Conservation (phyloP, 1,284 basidiomycete species). For the Volvariella surrecta region DNA sequence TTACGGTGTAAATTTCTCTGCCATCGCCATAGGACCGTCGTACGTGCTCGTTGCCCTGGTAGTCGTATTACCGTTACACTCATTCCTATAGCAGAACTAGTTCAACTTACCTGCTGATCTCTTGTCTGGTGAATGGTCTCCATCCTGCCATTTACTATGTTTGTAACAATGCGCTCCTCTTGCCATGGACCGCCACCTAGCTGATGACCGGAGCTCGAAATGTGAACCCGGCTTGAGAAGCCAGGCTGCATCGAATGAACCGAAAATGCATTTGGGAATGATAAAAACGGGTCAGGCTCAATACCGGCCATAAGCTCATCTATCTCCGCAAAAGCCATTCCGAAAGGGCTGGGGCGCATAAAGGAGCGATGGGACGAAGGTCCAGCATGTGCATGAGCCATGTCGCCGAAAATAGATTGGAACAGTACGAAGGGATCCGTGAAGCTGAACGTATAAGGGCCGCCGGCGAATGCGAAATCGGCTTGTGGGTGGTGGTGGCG, state of each 20-base stretch:
- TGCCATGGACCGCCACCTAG: too few relatives aligned
- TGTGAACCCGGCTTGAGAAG: too few relatives aligned
- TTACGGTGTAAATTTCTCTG: constrained; percentile 51
- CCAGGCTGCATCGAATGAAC: neutral
- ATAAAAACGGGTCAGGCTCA: constrained; percentile 20
- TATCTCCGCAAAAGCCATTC: constrained; percentile 19
- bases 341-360: constrained; percentile 17
- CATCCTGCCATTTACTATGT: constrained; percentile 52
- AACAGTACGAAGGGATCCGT: constrained; percentile 70
- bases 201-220: too few relatives aligned
- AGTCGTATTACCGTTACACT: constrained; percentile 7
- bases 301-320: constrained; percentile 21
- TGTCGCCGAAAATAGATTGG: constrained; percentile 53
- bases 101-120: constrained; percentile 42
- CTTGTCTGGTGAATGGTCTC: constrained; percentile 46
- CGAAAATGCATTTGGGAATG: constrained; percentile 8
- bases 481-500: constrained; percentile 18
- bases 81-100: constrained; percentile 3
- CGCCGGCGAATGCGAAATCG: constrained; percentile 25
- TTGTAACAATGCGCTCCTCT: neutral
- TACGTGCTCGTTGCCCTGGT: constrained; percentile 65
- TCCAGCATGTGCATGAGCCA: constrained; percentile 9
- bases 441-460: constrained; percentile 32
- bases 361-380: neutral
- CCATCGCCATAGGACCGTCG: constrained; percentile 59